Conservation (phyloP, 495 filamentous ascomycete species). For the Penicillium coprophilum region DNA sequence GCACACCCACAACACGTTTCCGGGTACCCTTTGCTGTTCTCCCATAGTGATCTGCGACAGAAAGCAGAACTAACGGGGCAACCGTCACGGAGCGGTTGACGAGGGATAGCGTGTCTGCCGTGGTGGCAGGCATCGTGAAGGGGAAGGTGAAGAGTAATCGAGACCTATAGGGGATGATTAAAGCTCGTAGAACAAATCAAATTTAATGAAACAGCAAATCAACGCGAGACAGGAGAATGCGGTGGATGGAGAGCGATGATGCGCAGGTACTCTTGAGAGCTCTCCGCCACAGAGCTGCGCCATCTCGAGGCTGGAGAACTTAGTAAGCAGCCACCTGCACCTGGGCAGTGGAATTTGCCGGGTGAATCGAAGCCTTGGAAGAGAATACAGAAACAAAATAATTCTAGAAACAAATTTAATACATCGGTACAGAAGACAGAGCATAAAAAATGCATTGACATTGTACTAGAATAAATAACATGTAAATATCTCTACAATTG, state of each 20-base stretch:
- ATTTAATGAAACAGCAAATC: conserved; percentile 3
- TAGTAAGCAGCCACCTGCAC: conserved; percentile 20
- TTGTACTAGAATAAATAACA: neutral
- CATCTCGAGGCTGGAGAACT: conserved; percentile 23
- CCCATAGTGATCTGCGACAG: conserved; percentile 97
- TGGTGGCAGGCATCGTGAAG: conserved; percentile 83
- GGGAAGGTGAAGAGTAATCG: conserved; percentile 8
- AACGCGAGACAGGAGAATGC: conserved; percentile 11
- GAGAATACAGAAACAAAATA: neutral
- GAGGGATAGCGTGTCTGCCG: conserved; percentile 89
- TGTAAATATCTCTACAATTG: neutral
- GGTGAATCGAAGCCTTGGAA: neutral
- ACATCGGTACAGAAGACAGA: neutral
- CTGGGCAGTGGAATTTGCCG: neutral
- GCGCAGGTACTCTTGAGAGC: conserved; percentile 25
- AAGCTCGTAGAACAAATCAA: conserved; percentile 5
- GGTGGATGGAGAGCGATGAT: conserved; percentile 28
- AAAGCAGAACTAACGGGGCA: conserved; percentile 95
- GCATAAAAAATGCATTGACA: too few species aligned
- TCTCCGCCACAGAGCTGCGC: conserved; percentile 24
- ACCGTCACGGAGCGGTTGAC: conserved; percentile 93
- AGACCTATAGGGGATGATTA: neutral
- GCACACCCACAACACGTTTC: conserved; percentile 94
- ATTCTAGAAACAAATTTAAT: neutral
- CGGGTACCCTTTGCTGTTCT: conserved; percentile 82